Conservation (phyloP, 1,284 basidiomycete genomes). For the Malassezia yamatoensis region DNA sequence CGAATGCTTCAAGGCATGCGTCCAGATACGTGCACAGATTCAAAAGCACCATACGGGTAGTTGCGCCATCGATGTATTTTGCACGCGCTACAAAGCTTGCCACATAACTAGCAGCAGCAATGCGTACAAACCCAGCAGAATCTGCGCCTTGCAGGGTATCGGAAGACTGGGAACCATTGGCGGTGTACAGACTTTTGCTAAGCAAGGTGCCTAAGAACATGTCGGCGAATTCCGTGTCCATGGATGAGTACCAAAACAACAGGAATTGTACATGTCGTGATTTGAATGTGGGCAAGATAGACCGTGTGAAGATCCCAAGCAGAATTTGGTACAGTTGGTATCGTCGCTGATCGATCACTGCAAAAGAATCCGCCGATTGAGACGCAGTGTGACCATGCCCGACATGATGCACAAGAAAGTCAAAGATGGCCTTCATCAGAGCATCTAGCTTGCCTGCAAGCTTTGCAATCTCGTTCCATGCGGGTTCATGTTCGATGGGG, state of each 20-base stretch:
- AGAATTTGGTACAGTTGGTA: slow-evolving; percentile 63
- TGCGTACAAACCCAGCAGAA: slow-evolving; percentile 37
- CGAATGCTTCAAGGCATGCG: slow-evolving; percentile 54
- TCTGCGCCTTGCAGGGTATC: slow-evolving; percentile 3
- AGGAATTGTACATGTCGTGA: slow-evolving; percentile 96
- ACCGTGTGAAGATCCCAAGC: slow-evolving; percentile 81
- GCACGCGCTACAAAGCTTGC: slow-evolving; percentile 87
- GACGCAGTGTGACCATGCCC: neutral
- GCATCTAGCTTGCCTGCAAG: slow-evolving; percentile 85
- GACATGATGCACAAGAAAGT: slow-evolving; percentile 59
- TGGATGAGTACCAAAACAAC: slow-evolving; percentile 85
- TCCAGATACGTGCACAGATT: slow-evolving; percentile 74
- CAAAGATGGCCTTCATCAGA: slow-evolving; percentile 72
- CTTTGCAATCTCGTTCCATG: slow-evolving; percentile 56
- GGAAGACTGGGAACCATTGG: slow-evolving; percentile 56
- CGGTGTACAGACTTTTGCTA: slow-evolving; percentile 64
- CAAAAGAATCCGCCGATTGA: no score
- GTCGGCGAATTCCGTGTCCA: slow-evolving; percentile 78
- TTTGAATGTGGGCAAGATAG: slow-evolving; percentile 87
- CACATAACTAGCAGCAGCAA: slow-evolving; percentile 42
- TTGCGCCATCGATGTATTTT: slow-evolving; percentile 67
- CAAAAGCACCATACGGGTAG: slow-evolving; percentile 65
- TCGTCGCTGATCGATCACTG: slow-evolving; percentile 21
- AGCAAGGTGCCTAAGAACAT: slow-evolving; percentile 87
- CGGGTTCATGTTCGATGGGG: slow-evolving; percentile 17